phyloP scores from a whole-genome alignment of 768 basidiomycete species.

The Boletus tomentosulus region DNA sequence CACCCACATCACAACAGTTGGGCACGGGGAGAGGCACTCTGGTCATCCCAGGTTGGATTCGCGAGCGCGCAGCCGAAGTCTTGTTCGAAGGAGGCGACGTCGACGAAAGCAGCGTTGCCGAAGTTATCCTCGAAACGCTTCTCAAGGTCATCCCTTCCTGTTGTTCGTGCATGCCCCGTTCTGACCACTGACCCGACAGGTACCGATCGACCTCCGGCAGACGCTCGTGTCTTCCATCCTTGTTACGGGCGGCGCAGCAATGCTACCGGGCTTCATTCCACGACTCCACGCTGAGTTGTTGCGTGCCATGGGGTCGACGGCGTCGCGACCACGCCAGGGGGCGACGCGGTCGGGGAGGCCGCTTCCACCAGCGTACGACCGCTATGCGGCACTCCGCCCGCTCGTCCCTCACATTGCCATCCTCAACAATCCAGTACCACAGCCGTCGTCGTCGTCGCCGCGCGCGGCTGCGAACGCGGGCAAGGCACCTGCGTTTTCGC shows the following conservation, averaged over 20 bases:
- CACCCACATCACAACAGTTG: slow-evolving; percentile 60
- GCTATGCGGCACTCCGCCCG: slow-evolving; percentile 68
- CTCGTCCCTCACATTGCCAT: slow-evolving; percentile 74
- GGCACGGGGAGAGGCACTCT: slow-evolving; percentile 76
- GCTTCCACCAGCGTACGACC: slow-evolving; percentile 57
- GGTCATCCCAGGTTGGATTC: slow-evolving; percentile 90
- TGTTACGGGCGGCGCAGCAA: slow-evolving; percentile 83
- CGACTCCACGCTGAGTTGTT: slow-evolving; percentile 80
- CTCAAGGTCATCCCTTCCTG: slow-evolving; percentile 52
- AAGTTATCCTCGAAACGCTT: slow-evolving; percentile 73
- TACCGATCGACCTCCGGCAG: slow-evolving; percentile 86
- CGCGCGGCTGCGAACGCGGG: slow-evolving; percentile 64
- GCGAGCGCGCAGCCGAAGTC: slow-evolving; percentile 88
- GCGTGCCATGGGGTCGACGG: slow-evolving; percentile 48
- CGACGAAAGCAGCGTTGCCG: slow-evolving; percentile 81
- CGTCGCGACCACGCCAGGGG: slow-evolving; percentile 29
- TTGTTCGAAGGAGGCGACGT: slow-evolving; percentile 88
- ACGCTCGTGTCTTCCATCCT: slow-evolving; percentile 82
- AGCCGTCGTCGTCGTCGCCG: slow-evolving; percentile 41
- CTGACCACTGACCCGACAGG: slow-evolving; percentile 40
- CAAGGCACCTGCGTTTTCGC: slow-evolving; percentile 83
- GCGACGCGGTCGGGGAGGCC: slow-evolving; percentile 37
- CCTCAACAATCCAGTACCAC: slow-evolving; percentile 77
- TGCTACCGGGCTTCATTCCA: slow-evolving; percentile 90
- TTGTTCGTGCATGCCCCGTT: background rate